Conservation (phyloP, 352 stramenopile genomes). For the Pythium brachiatum region DNA sequence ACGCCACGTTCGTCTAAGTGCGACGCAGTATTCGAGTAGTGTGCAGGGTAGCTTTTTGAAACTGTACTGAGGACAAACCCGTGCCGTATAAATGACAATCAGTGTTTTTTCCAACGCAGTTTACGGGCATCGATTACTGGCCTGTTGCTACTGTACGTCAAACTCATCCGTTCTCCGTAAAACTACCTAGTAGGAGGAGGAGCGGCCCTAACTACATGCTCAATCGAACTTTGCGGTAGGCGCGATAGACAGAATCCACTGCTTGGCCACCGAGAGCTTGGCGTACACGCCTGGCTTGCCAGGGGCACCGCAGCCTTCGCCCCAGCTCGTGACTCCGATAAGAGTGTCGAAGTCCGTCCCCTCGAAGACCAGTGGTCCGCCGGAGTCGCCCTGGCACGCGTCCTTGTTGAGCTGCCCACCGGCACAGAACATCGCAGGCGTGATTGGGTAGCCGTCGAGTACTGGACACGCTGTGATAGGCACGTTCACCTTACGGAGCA, state of each 20-base stretch:
- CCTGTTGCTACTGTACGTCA: no score
- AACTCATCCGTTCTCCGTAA: no score
- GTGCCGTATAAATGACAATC: no score
- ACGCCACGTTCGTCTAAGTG: neutral
- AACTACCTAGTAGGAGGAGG: no score
- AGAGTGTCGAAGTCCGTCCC: constrained; percentile 29
- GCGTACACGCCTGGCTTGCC: constrained; percentile 56
- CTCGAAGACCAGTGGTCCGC: constrained; percentile 44
- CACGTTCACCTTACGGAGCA: constrained; percentile 42
- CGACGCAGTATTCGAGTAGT: no score
- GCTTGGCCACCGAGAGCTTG: constrained; percentile 36
- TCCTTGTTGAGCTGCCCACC: constrained; percentile 35
- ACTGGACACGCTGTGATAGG: constrained; percentile 31
- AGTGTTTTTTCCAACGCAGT: no score
- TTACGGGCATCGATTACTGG: no score
- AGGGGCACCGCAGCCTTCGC: constrained; percentile 42
- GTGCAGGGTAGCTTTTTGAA: no score
- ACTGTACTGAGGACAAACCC: no score
- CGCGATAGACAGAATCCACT: constrained; percentile 33
- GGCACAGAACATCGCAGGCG: constrained; percentile 49
- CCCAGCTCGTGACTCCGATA: constrained; percentile 60
- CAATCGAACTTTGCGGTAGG: neutral
- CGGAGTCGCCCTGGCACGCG: constrained; percentile 61
- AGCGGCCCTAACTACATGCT: no score
- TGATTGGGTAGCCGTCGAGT: constrained; percentile 2